phyloP scores from a whole-genome alignment of 108 stramenopile species.

The Pseudonitzschia pungens region DNA sequence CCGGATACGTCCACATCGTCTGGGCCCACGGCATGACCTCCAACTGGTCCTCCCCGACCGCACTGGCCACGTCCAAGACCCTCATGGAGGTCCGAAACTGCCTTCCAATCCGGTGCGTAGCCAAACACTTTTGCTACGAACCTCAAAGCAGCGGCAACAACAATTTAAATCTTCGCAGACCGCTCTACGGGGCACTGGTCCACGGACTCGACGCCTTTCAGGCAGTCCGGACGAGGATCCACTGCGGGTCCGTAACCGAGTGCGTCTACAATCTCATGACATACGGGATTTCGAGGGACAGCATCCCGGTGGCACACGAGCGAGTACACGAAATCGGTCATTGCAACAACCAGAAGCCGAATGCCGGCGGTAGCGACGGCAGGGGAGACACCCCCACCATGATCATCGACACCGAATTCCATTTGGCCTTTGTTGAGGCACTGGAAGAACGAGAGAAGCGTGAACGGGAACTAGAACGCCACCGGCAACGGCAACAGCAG shows the following conservation, averaged over 20 bases:
- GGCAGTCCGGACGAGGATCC: not conserved
- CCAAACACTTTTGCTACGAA: constrained; percentile 11
- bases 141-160: too few species aligned
- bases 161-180: not conserved
- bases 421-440: constrained; percentile 1
- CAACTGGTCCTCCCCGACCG: not conserved
- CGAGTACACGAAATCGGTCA: too few species aligned
- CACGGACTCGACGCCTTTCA: constrained; percentile 2
- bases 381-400: not conserved
- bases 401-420: constrained; percentile 7
- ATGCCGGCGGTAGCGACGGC: too few species aligned
- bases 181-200: not conserved
- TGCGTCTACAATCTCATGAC: constrained; percentile 19
- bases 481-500: not conserved
- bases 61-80: not conserved
- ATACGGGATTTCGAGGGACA: constrained; percentile 14
- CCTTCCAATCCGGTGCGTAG: not conserved
- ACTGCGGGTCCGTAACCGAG: constrained; percentile 12
- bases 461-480: not conserved
- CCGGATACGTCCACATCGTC: constrained; percentile 1
- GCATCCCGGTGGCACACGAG: constrained; percentile 3
- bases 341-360: not conserved
- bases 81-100: not conserved
- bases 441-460: not conserved
- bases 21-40: not conserved